Evolutionary conservation across 306 rosid genomes (phyloP), one percentile per base, ranked within the genome.

Genomic region (Inga oerstediana): DNA sequence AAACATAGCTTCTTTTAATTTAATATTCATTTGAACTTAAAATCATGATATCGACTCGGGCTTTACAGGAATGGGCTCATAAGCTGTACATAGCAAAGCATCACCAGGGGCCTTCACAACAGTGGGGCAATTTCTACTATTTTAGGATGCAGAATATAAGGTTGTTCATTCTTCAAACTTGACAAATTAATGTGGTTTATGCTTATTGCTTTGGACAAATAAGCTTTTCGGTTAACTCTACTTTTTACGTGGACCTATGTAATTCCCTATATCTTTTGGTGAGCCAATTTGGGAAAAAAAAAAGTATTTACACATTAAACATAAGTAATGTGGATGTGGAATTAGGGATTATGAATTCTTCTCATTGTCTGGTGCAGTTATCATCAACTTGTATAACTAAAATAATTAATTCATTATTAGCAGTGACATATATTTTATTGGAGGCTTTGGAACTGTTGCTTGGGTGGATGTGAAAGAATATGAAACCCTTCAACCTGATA

Each of bases 371-470:
- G 83, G 76, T 59, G 20, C 75, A 6, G 39, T 83, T 27, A 51
- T 62, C 67, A 76, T 44, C 17, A 84, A 54, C 79, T 84, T 75
- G 56, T 82, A 79, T 43, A 6, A 49, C 62, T 87, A 30, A 39
- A 43, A 72, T 58, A 79, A 76, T 84, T n/a, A 62, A 16, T 79
- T 44, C 20, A 14, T 76, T 64, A 41, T 76, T 91, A 70, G 19
- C 91, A 97, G 99, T 83, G 99, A 97, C 91, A 90, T 97, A 80
- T 97, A 97, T 89, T 97, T 97, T 91, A 97, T 97, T 78, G 99
- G 99, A 79, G 99, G 99, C 72, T 97, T 97, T 85, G 99, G 99
- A 49, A 97, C 99, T 86, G 99, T 97, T 73, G 99, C 99, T 75
- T 97, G 99, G 99, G 95, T 94, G 81, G 94, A 94, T 83, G 99